These are phyloP conservation scores for Lonicera japonica DNA, from an alignment of 129 eudicot species.

Conservation along the genomic window DNA sequence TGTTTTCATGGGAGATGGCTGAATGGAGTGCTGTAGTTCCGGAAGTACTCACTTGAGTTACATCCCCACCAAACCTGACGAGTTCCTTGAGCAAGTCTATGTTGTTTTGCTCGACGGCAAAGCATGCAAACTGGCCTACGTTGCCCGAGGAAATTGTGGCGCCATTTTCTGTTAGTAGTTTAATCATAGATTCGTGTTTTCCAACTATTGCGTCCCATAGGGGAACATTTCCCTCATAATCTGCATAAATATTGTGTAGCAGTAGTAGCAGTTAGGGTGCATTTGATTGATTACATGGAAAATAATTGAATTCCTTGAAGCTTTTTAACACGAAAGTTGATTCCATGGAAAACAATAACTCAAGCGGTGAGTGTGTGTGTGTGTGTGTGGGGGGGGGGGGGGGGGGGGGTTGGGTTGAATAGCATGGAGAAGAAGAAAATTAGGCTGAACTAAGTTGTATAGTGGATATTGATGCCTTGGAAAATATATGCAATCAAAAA, in stretches of 20 bases:
- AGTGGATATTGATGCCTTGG: no score
- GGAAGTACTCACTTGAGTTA: constrained; percentile 32
- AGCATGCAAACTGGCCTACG: constrained; percentile 57
- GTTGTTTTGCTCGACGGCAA: constrained; percentile 57
- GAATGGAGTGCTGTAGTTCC: constrained; percentile 81
- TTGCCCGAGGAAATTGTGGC: constrained; percentile 58
- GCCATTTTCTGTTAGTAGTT: constrained; percentile 60
- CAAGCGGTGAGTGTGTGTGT: no score
- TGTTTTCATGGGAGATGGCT: constrained; percentile 59
- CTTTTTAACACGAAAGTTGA: no score
- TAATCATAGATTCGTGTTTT: constrained; percentile 42
- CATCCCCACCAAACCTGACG: constrained; percentile 59
- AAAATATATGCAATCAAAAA: no score
- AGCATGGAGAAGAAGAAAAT: no score
- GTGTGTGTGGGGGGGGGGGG: no score
- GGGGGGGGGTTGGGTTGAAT: no score
- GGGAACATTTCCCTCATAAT: constrained; percentile 78
- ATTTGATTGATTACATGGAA: no score
- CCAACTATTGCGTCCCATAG: constrained; percentile 81
- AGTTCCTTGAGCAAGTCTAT: constrained; percentile 56
- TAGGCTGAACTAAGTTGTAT: no score
- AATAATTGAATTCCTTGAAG: background rate
- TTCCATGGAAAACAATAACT: no score
- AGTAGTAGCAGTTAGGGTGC: no score
- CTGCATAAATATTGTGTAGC: constrained; percentile 17